Conservation (phyloP, 768 basidiomycete genomes). For the Collybia sordida region DNA sequence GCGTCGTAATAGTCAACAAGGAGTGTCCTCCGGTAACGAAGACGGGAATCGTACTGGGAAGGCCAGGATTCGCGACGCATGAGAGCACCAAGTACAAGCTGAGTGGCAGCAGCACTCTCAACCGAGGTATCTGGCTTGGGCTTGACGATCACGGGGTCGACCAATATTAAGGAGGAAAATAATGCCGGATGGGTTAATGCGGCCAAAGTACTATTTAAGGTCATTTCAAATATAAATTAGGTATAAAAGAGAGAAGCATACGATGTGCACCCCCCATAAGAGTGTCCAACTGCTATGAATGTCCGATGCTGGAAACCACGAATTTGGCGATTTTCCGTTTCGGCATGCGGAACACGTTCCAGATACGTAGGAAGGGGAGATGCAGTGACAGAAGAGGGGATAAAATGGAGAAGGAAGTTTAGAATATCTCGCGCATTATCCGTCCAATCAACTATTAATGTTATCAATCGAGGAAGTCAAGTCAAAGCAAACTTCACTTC, state of each 20-base stretch:
- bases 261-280: conserved; percentile 79
- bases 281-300: conserved; percentile 79
- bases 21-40: background rate
- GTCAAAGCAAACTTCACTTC: background rate
- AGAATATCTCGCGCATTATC: conserved; percentile 78
- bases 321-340: conserved; percentile 39
- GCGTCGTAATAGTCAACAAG: background rate
- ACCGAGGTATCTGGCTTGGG: conserved; percentile 5
- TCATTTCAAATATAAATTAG: background rate
- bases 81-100: conserved; percentile 46
- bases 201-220: conserved; percentile 51
- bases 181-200: conserved; percentile 62
- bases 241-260: conserved; percentile 34
- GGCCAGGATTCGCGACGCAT: conserved; percentile 62
- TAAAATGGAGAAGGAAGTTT: conserved; percentile 68
- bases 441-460: conserved; percentile 64
- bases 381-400: conserved; percentile 45
- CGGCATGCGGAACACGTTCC: conserved; percentile 40
- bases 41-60: conserved; percentile 41
- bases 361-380: conserved; percentile 52
- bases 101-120: conserved; percentile 11
- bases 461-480: background rate
- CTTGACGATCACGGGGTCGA: conserved; percentile 74
- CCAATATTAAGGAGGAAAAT: conserved; percentile 69
- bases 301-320: conserved; percentile 52